Evolutionary conservation across 768 basidiomycete species (phyloP), one percentile per base, ranked within the genome.

Genomic region (Aureoboletus auriporus): DNA sequence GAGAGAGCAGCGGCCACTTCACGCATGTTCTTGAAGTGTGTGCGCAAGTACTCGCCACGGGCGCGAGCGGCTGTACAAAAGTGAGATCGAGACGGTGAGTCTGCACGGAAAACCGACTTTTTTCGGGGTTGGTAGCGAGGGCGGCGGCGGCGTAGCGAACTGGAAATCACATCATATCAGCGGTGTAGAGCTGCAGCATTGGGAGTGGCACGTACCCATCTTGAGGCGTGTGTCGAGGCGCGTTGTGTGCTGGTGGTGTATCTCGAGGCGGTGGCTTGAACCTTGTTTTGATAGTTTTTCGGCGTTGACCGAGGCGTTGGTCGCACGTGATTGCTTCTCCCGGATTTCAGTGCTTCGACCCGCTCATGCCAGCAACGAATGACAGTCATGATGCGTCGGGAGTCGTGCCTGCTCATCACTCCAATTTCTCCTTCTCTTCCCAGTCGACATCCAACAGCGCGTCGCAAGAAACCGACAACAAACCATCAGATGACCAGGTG

Each of bases 21-120:
- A 55, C 91, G 86, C 92, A 96, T 98, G 83, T 98, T 99, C 87
- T 99, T 99, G 85, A 96, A 99, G 78, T 97, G 95, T 41, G 96
- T 98, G 63, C 94, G 90, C 66, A 96, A 83, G 80, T 97, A 93
- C 77, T 95, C 93, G 63, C 93, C 93, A 64, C 89, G 88, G 51
- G 94, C 88, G 66, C 82, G 87, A 64, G 94, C 84, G 69, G 89
- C 92, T 95, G 69, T 34, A 68, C 42, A 55, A 37, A 12, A 26
- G 44, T 58, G 36, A 58, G 45, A 57, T 56, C 41, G 33, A 42
- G 20, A 8, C 0, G 11, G n/a, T 30, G 23, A 38, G 16, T 26
- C 39, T 11, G 6, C 8, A 34, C 27, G 37, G 53, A 35, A 38
- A 37, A 78, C 86, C 52, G 57, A 94, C 91, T 89, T 79, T 91